A percentile compares a stretch with the other conserved stretches of the same genome.
Evolutionary conservation across 2,329 filamentous ascomycete genomes (phyloP).

Genomic region (Neoarthrinium moseri): DNA sequence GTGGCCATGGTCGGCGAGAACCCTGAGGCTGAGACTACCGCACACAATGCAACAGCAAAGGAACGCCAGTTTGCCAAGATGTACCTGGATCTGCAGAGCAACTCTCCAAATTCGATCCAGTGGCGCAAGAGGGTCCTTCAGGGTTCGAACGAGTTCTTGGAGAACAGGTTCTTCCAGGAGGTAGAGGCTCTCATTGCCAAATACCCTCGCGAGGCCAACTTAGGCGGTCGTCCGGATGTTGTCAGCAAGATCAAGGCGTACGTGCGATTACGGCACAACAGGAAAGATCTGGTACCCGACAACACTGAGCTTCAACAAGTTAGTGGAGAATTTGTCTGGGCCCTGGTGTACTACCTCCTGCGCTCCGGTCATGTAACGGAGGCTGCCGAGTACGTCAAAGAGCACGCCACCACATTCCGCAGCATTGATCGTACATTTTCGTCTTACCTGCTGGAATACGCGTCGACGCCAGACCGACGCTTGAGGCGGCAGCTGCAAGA

Average conservation of each 20-base stretch:
- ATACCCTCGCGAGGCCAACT: conserved; percentile 82
- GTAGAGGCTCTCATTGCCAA: conserved; percentile 76
- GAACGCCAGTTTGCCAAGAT: conserved; percentile 74
- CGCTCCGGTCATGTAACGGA: conserved; percentile 82
- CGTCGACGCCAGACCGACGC: conserved; percentile 71
- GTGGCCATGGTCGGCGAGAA: conserved; percentile 77
- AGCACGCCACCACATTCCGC: conserved; percentile 77
- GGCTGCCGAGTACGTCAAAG: conserved; percentile 81
- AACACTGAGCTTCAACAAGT: conserved; percentile 78
- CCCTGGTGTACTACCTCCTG: conserved; percentile 87
- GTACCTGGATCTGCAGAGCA: conserved; percentile 74
- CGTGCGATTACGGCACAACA: conserved; percentile 74
- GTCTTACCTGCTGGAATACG: conserved; percentile 83
- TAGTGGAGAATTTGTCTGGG: conserved; percentile 86
- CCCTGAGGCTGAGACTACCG: conserved; percentile 53
- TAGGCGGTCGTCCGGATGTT: conserved; percentile 84
- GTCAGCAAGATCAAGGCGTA: conserved; percentile 92
- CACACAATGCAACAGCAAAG: conserved; percentile 63
- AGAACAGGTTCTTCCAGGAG: conserved; percentile 76
- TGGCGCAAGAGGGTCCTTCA: conserved; percentile 78
- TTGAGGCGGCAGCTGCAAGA: conserved; percentile 78
- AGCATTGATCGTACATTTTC: conserved; percentile 89
- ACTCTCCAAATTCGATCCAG: conserved; percentile 60
- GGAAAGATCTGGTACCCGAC: conserved; percentile 83
- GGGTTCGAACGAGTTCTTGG: conserved; percentile 77